These are phyloP conservation scores for Phialemonium atrogriseum DNA, from an alignment of 2,329 filamentous ascomycete species.

Conservation along the genomic window DNA sequence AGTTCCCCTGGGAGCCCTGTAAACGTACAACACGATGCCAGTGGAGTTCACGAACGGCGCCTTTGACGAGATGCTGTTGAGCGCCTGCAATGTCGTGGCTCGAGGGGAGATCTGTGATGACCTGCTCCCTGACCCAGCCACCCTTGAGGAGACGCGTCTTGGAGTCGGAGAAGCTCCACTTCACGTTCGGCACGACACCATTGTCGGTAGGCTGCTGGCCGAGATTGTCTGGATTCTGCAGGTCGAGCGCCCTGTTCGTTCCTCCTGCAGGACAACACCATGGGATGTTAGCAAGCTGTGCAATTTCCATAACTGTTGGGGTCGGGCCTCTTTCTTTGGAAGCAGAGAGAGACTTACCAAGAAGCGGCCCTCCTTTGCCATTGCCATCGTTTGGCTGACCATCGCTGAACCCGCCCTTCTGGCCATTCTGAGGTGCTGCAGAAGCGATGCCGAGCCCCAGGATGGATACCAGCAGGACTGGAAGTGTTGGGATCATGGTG, in stretches of 20 bases:
- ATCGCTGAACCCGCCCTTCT: slow-evolving; percentile 38
- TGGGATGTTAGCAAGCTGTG: not conserved
- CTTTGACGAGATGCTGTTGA: slow-evolving; percentile 60
- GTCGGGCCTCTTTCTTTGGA: too few relatives aligned
- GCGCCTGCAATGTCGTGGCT: slow-evolving; percentile 60
- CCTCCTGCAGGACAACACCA: slow-evolving; percentile 37
- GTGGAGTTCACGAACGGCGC: slow-evolving; percentile 56
- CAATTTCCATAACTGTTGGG: too few relatives aligned
- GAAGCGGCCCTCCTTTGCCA: slow-evolving; percentile 49
- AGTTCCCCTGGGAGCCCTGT: not conserved
- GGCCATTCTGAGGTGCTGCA: too few relatives aligned
- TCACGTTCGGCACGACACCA: slow-evolving; percentile 57
- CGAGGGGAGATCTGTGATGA: slow-evolving; percentile 56
- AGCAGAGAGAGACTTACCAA: slow-evolving; percentile 33
- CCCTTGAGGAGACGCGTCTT: slow-evolving; percentile 54
- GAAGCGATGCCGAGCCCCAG: too few relatives aligned
- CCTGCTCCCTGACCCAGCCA: slow-evolving; percentile 59
- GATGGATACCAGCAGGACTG: too few relatives aligned
- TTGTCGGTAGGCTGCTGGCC: slow-evolving; percentile 53
- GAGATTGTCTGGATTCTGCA: slow-evolving; percentile 56
- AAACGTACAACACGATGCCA: slow-evolving; percentile 62
- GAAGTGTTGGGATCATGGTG: too few relatives aligned
- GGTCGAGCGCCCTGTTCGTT: slow-evolving; percentile 52
- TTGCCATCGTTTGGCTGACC: slow-evolving; percentile 49
- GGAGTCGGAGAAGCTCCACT: slow-evolving; percentile 63